A percentile compares a stretch with the other conserved stretches of the same genome.
Conservation (phyloP, 1,284 basidiomycete species). For the Cerioporus squamosus region DNA sequence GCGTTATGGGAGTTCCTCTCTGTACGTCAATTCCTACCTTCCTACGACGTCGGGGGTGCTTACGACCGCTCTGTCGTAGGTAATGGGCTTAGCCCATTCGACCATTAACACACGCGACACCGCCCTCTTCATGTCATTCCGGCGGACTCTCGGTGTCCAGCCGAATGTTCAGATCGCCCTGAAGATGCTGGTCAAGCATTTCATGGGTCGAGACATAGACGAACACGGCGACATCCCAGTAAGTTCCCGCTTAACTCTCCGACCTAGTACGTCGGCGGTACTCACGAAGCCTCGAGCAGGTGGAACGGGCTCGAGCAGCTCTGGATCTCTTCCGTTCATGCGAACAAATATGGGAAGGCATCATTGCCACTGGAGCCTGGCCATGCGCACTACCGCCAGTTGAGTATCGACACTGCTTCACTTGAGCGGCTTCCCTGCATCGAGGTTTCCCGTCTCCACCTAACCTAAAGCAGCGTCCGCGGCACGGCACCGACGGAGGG, state of each 20-base stretch:
- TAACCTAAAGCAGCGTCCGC: background rate
- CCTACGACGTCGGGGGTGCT: background rate
- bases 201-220: slow-evolving; percentile 57
- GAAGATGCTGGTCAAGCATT: slow-evolving; percentile 47
- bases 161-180: slow-evolving; percentile 44
- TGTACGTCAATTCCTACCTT: slow-evolving; percentile 33
- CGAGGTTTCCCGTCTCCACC: background rate
- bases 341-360: slow-evolving; percentile 53
- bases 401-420: slow-evolving; percentile 37
- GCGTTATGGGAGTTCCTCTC: slow-evolving; percentile 59
- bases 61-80: slow-evolving; percentile 37
- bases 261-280: slow-evolving; percentile 2
- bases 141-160: slow-evolving; percentile 47
- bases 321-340: slow-evolving; percentile 61
- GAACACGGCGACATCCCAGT: slow-evolving; percentile 55
- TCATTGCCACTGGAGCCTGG: slow-evolving; percentile 53
- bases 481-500: slow-evolving; percentile 1
- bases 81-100: slow-evolving; percentile 56
- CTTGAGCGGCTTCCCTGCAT: slow-evolving; percentile 21
- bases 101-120: slow-evolving; percentile 59
- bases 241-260: slow-evolving; percentile 23
- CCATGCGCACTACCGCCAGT: slow-evolving; percentile 50
- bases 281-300: slow-evolving; percentile 38
- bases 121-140: slow-evolving; percentile 58
- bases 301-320: slow-evolving; percentile 55